A percentile compares a stretch with the other conserved stretches of the same genome.
phyloP scores from a whole-genome alignment of 805 yeast genomes.

The Lipomyces sp. region DNA sequence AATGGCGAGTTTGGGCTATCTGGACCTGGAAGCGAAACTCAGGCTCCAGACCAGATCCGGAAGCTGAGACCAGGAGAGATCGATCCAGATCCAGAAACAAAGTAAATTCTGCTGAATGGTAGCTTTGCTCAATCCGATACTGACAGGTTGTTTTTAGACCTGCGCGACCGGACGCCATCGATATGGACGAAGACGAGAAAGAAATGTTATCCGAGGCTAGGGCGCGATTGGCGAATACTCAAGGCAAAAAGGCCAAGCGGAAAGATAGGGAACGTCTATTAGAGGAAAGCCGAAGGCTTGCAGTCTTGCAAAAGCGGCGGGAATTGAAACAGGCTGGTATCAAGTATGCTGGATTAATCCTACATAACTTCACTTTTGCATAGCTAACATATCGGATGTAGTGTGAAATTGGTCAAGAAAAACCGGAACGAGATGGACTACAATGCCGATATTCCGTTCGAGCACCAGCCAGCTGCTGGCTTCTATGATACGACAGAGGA shows the following conservation, averaged over 20 bases:
- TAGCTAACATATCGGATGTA: slow-evolving; percentile 41
- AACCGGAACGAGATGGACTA: slow-evolving; percentile 74
- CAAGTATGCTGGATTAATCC: slow-evolving; percentile 19
- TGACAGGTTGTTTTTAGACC: slow-evolving; percentile 46
- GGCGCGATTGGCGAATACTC: slow-evolving; percentile 88
- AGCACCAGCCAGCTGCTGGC: slow-evolving; percentile 69
- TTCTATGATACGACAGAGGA: slow-evolving; percentile 73
- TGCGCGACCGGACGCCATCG: slow-evolving; percentile 79
- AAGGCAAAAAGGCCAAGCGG: slow-evolving; percentile 92
- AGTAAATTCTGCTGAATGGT: slow-evolving; percentile 36
- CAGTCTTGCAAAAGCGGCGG: slow-evolving; percentile 76
- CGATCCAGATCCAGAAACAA: slow-evolving; percentile 75
- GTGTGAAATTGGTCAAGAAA: slow-evolving; percentile 48
- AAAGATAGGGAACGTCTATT: slow-evolving; percentile 83
- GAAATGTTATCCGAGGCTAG: slow-evolving; percentile 96
- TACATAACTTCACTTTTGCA: slow-evolving; percentile 49
- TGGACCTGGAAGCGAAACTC: slow-evolving; percentile 60
- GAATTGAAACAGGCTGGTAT: slow-evolving; percentile 79
- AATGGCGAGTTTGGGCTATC: slow-evolving; percentile 48
- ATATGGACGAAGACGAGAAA: slow-evolving; percentile 81
- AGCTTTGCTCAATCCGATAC: neutral
- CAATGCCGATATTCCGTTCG: slow-evolving; percentile 81
- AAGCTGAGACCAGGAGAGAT: slow-evolving; percentile 56
- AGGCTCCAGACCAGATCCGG: slow-evolving; percentile 48
- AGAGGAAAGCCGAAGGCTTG: slow-evolving; percentile 75